A percentile compares a stretch with the other conserved stretches of the same genome.
These are phyloP conservation scores for Kalmusia sp. DNA, from an alignment of 2,329 filamentous ascomycete genomes.

Conservation along the genomic window DNA sequence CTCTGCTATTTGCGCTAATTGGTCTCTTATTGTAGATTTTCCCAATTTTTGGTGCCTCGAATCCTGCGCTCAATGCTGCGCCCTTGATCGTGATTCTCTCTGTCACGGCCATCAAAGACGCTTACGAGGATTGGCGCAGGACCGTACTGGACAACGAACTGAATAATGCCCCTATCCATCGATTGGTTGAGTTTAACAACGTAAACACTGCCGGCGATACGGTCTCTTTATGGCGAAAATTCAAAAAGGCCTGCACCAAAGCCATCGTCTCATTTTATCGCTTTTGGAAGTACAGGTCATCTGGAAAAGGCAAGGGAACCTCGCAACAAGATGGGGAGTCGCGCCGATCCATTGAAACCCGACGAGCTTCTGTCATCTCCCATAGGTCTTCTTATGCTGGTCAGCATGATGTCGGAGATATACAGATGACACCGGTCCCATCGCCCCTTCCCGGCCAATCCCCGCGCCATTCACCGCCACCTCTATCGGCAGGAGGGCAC, in stretches of 20 bases:
- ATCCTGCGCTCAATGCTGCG: slow-evolving; percentile 87
- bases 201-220: slow-evolving; percentile 91
- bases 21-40: slow-evolving; percentile 74
- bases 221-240: slow-evolving; percentile 81
- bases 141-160: slow-evolving; percentile 91
- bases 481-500: slow-evolving; percentile 32
- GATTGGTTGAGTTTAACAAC: slow-evolving; percentile 86
- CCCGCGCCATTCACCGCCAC: slow-evolving; percentile 34
- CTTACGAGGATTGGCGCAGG: slow-evolving; percentile 91
- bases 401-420: slow-evolving; percentile 66
- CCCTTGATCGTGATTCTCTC: slow-evolving; percentile 91
- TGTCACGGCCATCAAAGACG: slow-evolving; percentile 92
- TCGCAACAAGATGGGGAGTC: slow-evolving; percentile 61
- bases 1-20: slow-evolving; percentile 23
- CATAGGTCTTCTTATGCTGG: slow-evolving; percentile 56
- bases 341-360: slow-evolving; percentile 71
- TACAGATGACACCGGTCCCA: slow-evolving; percentile 94
- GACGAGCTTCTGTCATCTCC: slow-evolving; percentile 64
- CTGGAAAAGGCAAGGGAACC: slow-evolving; percentile 49
- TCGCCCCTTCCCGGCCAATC: slow-evolving; percentile 71
- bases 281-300: slow-evolving; percentile 52
- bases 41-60: slow-evolving; percentile 90
- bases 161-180: slow-evolving; percentile 95
- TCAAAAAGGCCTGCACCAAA: slow-evolving; percentile 86
- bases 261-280: slow-evolving; percentile 64